Conservation (phyloP, 2,329 filamentous ascomycete genomes). For the Cyphellophora europaea region DNA sequence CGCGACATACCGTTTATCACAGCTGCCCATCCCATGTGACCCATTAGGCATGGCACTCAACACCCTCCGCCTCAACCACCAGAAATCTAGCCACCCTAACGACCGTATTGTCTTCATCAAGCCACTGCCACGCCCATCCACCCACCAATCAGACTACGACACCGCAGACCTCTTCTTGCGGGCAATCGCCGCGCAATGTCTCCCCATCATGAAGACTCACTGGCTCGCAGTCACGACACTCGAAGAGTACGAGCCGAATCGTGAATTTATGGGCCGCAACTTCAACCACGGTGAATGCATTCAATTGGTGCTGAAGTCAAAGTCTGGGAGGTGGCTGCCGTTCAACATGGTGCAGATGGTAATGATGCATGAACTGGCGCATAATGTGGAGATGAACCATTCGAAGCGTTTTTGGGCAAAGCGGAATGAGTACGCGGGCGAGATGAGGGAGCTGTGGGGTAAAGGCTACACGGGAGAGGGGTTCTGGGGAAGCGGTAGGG, state of each 20-base stretch:
- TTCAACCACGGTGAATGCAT: slow-evolving; percentile 86
- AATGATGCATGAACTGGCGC: slow-evolving; percentile 87
- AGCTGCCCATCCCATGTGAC: no score
- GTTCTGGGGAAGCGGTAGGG: slow-evolving; percentile 66
- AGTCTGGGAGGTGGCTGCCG: slow-evolving; percentile 59
- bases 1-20: no score
- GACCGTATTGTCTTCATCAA: slow-evolving; percentile 70
- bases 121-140: slow-evolving; percentile 52
- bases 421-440: slow-evolving; percentile 60
- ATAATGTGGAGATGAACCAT: slow-evolving; percentile 90
- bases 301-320: slow-evolving; percentile 66
- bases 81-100: slow-evolving; percentile 20
- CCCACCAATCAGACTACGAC: slow-evolving; percentile 38
- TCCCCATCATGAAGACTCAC: slow-evolving; percentile 61
- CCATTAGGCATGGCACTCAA: slow-evolving; percentile 82
- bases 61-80: slow-evolving; percentile 62
- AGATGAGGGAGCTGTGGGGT: slow-evolving; percentile 63
- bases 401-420: slow-evolving; percentile 72
- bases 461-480: slow-evolving; percentile 70
- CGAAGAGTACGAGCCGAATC: slow-evolving; percentile 73
- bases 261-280: slow-evolving; percentile 77
- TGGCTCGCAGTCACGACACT: slow-evolving; percentile 58
- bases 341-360: slow-evolving; percentile 85
- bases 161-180: slow-evolving; percentile 63
- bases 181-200: slow-evolving; percentile 70